A percentile compares a stretch with the other conserved stretches of the same genome.
Conservation (phyloP, 768 basidiomycete genomes). For the Butyriboletus loyo region DNA sequence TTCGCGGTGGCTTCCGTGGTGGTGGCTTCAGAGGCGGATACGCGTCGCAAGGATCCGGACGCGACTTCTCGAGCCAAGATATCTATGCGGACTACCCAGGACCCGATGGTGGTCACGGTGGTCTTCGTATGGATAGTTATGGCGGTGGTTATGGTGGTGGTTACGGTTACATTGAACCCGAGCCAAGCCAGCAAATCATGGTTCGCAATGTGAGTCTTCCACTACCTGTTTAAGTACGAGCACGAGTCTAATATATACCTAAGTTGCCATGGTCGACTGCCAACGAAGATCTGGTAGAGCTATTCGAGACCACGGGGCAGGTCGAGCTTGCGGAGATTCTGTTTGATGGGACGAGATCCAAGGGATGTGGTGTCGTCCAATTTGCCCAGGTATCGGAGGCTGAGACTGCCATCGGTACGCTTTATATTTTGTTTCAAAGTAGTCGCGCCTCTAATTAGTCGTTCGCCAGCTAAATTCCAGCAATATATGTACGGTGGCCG, state of each 20-base stretch:
- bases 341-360: slow-evolving; percentile 87
- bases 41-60: slow-evolving; percentile 45
- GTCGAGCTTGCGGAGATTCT: slow-evolving; percentile 95
- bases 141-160: slow-evolving; percentile 40
- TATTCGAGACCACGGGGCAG: slow-evolving; percentile 96
- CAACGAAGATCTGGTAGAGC: slow-evolving; percentile 95
- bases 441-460: background rate
- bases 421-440: background rate
- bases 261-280: slow-evolving; percentile 99
- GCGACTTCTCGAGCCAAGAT: slow-evolving; percentile 84
- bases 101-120: slow-evolving; percentile 53
- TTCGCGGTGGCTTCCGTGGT: slow-evolving; percentile 46
- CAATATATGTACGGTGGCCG: slow-evolving; percentile 93
- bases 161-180: slow-evolving; percentile 52
- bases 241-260: background rate
- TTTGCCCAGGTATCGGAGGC: slow-evolving; percentile 86
- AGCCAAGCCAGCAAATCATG: slow-evolving; percentile 96
- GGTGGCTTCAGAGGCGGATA: slow-evolving; percentile 59
- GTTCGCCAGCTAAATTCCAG: slow-evolving; percentile 77
- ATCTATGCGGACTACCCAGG: slow-evolving; percentile 92
- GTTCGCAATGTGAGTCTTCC: slow-evolving; percentile 85
- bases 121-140: slow-evolving; percentile 36
- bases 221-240: background rate
- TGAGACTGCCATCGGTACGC: slow-evolving; percentile 86
- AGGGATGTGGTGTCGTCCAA: slow-evolving; percentile 95